Percentiles rank a stretch among this genome's conserved stretches.
These are phyloP conservation scores for Cylindrotheca fusiformis DNA, from an alignment of 108 stramenopile genomes.

Conservation along the genomic window DNA sequence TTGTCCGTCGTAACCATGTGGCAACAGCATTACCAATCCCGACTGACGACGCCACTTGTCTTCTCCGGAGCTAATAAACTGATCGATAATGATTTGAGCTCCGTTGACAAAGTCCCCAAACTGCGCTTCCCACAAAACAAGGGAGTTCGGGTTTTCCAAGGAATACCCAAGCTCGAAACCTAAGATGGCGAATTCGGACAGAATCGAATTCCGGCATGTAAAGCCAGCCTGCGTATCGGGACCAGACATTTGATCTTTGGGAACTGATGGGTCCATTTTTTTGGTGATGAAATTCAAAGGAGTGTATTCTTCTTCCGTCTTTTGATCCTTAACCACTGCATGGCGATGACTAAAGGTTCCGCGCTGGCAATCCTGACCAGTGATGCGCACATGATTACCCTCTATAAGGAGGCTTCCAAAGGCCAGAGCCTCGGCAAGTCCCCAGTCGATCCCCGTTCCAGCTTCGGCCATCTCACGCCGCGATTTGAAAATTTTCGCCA, in stretches of 20 bases:
- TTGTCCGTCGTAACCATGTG: slow-evolving; percentile 99
- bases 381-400: slow-evolving; percentile 97
- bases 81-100: slow-evolving; percentile 98
- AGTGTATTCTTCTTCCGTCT: slow-evolving; percentile 87
- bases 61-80: slow-evolving; percentile 97
- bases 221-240: slow-evolving; percentile 91
- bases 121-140: slow-evolving; percentile 98
- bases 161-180: slow-evolving; percentile 99
- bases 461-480: slow-evolving; percentile 75
- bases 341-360: slow-evolving; percentile 98
- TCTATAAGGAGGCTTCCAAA: slow-evolving; percentile 95
- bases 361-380: slow-evolving; percentile 98
- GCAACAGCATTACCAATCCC: slow-evolving; percentile 93
- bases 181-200: slow-evolving; percentile 96
- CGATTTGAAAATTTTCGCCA: slow-evolving; percentile 89
- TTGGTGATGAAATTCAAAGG: slow-evolving; percentile 90
- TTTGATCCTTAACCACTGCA: slow-evolving; percentile 96
- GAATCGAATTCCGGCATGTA: slow-evolving; percentile 90
- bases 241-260: slow-evolving; percentile 66
- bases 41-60: slow-evolving; percentile 98
- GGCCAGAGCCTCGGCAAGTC: slow-evolving; percentile 97
- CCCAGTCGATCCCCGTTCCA: slow-evolving; percentile 98
- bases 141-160: slow-evolving; percentile 95
- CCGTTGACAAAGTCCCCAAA: slow-evolving; percentile 99
- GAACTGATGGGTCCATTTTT: slow-evolving; percentile 74